Conservation (phyloP, 805 yeast species). For the Barnettozyma californica region DNA sequence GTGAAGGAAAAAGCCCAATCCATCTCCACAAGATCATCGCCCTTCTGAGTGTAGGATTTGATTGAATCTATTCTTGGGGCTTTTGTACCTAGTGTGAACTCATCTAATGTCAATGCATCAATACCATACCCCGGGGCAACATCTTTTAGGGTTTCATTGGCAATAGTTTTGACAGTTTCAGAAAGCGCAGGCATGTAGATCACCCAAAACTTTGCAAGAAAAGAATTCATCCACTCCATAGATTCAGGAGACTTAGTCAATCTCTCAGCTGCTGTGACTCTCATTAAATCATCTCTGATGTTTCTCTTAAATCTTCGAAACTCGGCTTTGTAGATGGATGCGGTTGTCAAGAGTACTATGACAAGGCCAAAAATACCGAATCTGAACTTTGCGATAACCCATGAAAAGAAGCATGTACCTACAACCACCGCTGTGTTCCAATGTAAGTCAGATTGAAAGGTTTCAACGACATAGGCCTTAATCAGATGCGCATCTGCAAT, state of each 20-base stretch:
- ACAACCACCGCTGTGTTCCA: conserved; percentile 59
- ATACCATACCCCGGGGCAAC: conserved; percentile 82
- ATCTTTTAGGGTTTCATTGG: conserved; percentile 63
- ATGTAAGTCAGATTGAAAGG: conserved; percentile 66
- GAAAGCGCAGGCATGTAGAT: conserved; percentile 84
- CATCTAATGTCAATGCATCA: conserved; percentile 65
- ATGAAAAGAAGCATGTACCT: conserved; percentile 69
- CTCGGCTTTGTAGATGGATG: conserved; percentile 67
- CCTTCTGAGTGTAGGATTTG: conserved; percentile 67
- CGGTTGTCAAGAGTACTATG: conserved; percentile 53
- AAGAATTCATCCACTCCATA: conserved; percentile 76
- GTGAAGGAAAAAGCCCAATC: conserved; percentile 80
- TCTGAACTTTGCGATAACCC: conserved; percentile 59
- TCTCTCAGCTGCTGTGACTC: conserved; percentile 58
- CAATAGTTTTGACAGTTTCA: conserved; percentile 63
- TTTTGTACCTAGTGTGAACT: conserved; percentile 75
- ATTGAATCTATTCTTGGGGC: conserved; percentile 72
- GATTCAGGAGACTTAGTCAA: conserved; percentile 63
- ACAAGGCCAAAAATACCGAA: conserved; percentile 60
- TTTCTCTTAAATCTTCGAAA: conserved; percentile 71
- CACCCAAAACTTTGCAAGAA: conserved; percentile 79
- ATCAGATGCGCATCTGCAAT: conserved; percentile 32
- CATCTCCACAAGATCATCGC: conserved; percentile 67
- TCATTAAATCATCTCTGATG: conserved; percentile 68
- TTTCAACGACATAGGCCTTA: conserved; percentile 60